Base-by-base conservation (phyloP, 495 filamentous ascomycete genomes). In the Aspergillus affinis region DNA sequence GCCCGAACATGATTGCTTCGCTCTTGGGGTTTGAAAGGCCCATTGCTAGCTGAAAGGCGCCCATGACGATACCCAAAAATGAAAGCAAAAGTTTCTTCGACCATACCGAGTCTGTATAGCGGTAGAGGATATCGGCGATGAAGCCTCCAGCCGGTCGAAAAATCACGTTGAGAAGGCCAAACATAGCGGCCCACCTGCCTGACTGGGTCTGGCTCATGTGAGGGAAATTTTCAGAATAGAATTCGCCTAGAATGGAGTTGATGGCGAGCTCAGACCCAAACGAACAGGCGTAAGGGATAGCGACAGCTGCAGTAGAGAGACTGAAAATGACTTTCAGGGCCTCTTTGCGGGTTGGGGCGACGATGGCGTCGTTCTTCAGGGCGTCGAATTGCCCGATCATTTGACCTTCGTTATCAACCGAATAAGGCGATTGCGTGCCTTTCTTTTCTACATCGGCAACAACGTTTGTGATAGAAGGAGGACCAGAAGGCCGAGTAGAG, bases 231-330 rank as follows among this genome's bases (percentile, higher is more conserved):
- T 86, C 79, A 47, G 81, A 66, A 74, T 95, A 96, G 81, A 92
- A 96, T 4, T 87, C 72, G 52, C 88, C 86, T 6, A 96, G 85
- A 57, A 93, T 84, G 27, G 86, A 84, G 81, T 96, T 93, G 76
- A 96, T 88, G 63, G 92, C 83, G 12, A 96, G 85, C 70, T 96
- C 92, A 27, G 83, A 85, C 55, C 92, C 92, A 66, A 96, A 96
- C 15, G 89, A 88, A 78, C 90, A 95, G 69, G 88, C 84, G 72
- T 96, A 96, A n/a, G 84, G 83, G 17, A 84, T 72, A 26, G 86
- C 78, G 51, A 90, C 83, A 59, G 88, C 84, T 51, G 88, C 68
- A 9, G 86, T 88, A 64, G 92, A 88, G 2, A 84, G 78, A 29
- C 84, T 89, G 71, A 86, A 78, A 45, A 86, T 69, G 3, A 92